phyloP scores from a whole-genome alignment of 2,329 filamentous ascomycete species.

The Ceratocystis smalleyi region DNA sequence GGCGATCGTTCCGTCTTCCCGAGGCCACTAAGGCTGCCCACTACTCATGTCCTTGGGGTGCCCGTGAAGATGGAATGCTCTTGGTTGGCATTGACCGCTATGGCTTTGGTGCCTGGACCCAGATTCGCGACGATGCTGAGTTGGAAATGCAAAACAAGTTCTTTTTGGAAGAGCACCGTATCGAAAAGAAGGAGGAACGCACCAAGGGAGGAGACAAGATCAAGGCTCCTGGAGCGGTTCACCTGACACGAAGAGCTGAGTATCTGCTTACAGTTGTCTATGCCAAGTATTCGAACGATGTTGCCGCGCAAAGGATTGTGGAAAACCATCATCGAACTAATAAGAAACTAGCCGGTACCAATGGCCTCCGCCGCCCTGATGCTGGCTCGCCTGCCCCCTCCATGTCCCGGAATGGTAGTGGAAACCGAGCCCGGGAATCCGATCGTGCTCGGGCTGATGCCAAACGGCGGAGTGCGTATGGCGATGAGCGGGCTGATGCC shows the following conservation, averaged over 20 bases:
- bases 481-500: conserved; percentile 31
- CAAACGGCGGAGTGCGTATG: conserved; percentile 44
- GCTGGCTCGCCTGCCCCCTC: conserved; percentile 52
- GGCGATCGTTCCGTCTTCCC: conserved; percentile 65
- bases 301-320: conserved; percentile 58
- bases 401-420: conserved; percentile 32
- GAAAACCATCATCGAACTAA: conserved; percentile 93
- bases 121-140: conserved; percentile 82
- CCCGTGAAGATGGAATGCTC: conserved; percentile 91
- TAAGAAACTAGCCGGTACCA: conserved; percentile 51
- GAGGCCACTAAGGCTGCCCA: conserved; percentile 86
- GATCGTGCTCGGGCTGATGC: conserved; percentile 31
- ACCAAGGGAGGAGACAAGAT: conserved; percentile 61
- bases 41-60: conserved; percentile 84
- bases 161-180: conserved; percentile 93
- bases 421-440: conserved; percentile 36
- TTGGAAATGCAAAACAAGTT: conserved; percentile 79
- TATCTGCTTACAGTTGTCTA: conserved; percentile 91
- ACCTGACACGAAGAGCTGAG: conserved; percentile 84
- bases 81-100: conserved; percentile 84
- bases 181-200: conserved; percentile 91
- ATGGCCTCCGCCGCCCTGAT: conserved; percentile 45
- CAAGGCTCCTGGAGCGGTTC: conserved; percentile 91
- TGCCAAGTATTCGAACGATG: conserved; percentile 64
- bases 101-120: conserved; percentile 88